Base-by-base conservation (phyloP, 306 rosid genomes). In the Arachis stenosperma region DNA sequence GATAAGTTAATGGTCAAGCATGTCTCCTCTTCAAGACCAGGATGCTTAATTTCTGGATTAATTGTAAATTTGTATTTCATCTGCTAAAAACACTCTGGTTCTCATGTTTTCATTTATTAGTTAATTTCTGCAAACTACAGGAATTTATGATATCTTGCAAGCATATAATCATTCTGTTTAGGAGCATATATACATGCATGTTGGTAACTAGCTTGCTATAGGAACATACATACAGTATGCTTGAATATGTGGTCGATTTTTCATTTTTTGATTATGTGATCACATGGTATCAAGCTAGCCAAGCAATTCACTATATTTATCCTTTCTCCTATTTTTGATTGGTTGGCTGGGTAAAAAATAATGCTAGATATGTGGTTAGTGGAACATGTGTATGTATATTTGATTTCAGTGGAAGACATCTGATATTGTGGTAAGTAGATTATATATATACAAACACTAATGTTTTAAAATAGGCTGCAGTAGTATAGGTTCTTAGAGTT, bases 101-200 rank as follows among this genome's bases (percentile, higher is more conserved):
- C 40, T 52, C 11, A 51, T 58, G 15, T 68, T 67, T 15, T 51
- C 15, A 44, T 67, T 3, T 22, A 8, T 53, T 67, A 67, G 15
- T 72, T 15, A 51, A 52, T 22, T 22, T 22, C 27, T 22, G 76
- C 40, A 41, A 39, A 77, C 52, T 17, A 29, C 10, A 8, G 59
- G 39, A 54, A 27, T 67, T n/a, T 61, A 67, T 41, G 5, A 60
- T 53, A 52, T 69, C 54, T 17, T 11, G 47, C 11, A n/a, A 67
- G 69, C 40, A 11, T 71, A 27, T 13, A 63, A 27, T 73, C 63
- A 30, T 56, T 77, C 74, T 68, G 69, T 60, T 67, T 67, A 30
- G 46, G 33, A 54, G 61, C 22, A 62, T 67, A 41, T 59, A 43
- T 13, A 27, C 56, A 9, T 30, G 36, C 54, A 53, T 72, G 55